These are phyloP conservation scores for Aspergillus baeticus DNA, from an alignment of 495 filamentous ascomycete species.

Conservation along the genomic window DNA sequence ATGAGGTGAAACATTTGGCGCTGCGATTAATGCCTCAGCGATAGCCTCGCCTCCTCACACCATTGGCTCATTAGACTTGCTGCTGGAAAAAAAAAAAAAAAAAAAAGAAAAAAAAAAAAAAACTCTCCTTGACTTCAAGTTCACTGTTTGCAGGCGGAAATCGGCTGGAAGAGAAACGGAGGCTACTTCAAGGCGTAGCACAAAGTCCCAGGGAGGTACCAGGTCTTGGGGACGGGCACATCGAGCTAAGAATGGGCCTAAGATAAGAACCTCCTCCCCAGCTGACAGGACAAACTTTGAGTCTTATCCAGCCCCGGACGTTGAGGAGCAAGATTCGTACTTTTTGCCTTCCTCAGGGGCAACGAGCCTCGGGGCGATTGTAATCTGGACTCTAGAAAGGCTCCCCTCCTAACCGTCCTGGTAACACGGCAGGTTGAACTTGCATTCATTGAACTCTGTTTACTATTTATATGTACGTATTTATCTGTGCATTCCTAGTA, in stretches of 20 bases:
- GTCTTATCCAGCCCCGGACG: background rate
- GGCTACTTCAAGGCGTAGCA: background rate
- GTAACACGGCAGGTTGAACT: constrained; percentile 7
- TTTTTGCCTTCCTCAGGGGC: constrained; percentile 9
- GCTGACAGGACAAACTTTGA: background rate
- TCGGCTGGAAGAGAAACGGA: background rate
- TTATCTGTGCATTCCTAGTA: background rate
- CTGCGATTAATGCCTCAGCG: constrained; percentile 2
- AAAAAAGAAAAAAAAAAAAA: too few species aligned
- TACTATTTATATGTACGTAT: background rate
- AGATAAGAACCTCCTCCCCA: background rate
- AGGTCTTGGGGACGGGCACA: background rate
- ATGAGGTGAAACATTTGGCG: background rate
- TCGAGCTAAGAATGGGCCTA: background rate
- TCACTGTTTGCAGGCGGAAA: background rate
- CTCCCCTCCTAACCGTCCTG: background rate
- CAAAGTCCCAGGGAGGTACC: background rate
- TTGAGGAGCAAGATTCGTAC: background rate
- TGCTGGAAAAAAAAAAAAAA: too few species aligned
- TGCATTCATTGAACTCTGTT: constrained; percentile 10
- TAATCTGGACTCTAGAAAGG: background rate
- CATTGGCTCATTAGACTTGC: background rate
- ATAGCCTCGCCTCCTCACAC: background rate
- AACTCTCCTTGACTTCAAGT: background rate
- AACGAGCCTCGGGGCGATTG: background rate